Conservation (phyloP, 2,329 filamentous ascomycete genomes). For the Leptodontidium sp. region DNA sequence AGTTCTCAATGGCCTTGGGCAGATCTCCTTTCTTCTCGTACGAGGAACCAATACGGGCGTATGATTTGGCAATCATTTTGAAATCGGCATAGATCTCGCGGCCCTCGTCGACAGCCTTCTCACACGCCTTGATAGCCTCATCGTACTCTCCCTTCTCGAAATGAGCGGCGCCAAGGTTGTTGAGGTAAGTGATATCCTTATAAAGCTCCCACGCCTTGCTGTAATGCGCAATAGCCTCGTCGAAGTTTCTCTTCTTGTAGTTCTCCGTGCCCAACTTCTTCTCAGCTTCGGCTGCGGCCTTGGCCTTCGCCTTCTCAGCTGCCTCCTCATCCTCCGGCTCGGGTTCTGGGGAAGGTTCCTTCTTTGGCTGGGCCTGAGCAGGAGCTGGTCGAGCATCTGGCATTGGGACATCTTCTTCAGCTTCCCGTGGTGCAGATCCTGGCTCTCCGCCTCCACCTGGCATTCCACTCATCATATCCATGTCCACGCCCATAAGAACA, state of each 20-base stretch:
- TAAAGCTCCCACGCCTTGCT: conserved; percentile 90
- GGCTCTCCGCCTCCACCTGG: conserved; percentile 51
- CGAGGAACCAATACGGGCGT: conserved; percentile 90
- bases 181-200: conserved; percentile 98
- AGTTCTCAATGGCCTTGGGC: conserved; percentile 82
- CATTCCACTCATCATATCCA: conserved; percentile 66
- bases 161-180: conserved; percentile 92
- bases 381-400: conserved; percentile 66
- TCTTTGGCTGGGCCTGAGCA: conserved; percentile 55
- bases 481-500: conserved; percentile 91
- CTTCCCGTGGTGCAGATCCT: conserved; percentile 52
- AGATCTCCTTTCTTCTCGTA: conserved; percentile 91
- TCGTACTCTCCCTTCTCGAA: conserved; percentile 97
- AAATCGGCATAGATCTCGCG: conserved; percentile 92
- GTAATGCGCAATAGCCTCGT: conserved; percentile 94
- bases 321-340: conserved; percentile 83
- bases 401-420: conserved; percentile 81
- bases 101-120: conserved; percentile 88
- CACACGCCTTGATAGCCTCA: conserved; percentile 84
- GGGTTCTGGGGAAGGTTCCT: conserved; percentile 63
- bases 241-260: conserved; percentile 99
- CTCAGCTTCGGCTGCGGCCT: conserved; percentile 91
- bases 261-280: conserved; percentile 93
- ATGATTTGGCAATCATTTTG: conserved; percentile 98
- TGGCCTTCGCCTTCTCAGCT: conserved; percentile 84